Percentiles rank a stretch among this genome's conserved stretches.
Evolutionary conservation across 345 rosid genomes (phyloP).

Genomic region (Punica granatum): DNA sequence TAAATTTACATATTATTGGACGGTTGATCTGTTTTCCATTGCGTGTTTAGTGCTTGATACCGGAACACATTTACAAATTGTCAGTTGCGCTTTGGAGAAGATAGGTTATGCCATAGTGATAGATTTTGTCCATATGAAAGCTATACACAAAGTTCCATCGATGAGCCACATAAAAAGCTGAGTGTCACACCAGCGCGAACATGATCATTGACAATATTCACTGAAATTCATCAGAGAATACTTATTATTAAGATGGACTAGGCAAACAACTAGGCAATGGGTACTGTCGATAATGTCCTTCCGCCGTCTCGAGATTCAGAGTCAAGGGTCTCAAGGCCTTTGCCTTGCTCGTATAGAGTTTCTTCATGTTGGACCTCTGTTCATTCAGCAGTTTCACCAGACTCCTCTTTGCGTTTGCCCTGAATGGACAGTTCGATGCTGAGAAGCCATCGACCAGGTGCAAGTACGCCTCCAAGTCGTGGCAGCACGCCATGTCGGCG

Average conservation of each 20-base stretch:
- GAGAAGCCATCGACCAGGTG: slow-evolving; percentile 81
- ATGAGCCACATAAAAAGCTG: background rate
- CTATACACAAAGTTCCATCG: background rate
- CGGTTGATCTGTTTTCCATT: no score
- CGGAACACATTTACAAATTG: no score
- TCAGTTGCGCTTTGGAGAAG: no score
- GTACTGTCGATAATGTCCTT: slow-evolving; percentile 16
- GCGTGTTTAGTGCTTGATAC: no score
- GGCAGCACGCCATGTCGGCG: slow-evolving; percentile 74
- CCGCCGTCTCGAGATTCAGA: slow-evolving; percentile 37
- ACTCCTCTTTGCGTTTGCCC: slow-evolving; percentile 88
- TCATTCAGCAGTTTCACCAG: slow-evolving; percentile 59
- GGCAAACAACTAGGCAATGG: slow-evolving; percentile 38
- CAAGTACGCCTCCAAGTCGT: slow-evolving; percentile 72
- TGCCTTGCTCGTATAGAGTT: slow-evolving; percentile 69
- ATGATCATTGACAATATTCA: background rate
- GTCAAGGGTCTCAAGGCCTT: slow-evolving; percentile 39
- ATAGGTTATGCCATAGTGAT: no score
- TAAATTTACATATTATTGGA: no score
- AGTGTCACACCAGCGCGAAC: background rate
- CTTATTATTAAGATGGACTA: slow-evolving; percentile 36
- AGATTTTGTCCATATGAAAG: background rate
- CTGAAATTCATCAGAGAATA: background rate
- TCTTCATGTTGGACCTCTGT: slow-evolving; percentile 72
- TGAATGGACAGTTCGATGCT: slow-evolving; percentile 71